A percentile compares a stretch with the other conserved stretches of the same genome.
phyloP scores from a whole-genome alignment of 257 asterid species.

The Forsythia suspensa region DNA sequence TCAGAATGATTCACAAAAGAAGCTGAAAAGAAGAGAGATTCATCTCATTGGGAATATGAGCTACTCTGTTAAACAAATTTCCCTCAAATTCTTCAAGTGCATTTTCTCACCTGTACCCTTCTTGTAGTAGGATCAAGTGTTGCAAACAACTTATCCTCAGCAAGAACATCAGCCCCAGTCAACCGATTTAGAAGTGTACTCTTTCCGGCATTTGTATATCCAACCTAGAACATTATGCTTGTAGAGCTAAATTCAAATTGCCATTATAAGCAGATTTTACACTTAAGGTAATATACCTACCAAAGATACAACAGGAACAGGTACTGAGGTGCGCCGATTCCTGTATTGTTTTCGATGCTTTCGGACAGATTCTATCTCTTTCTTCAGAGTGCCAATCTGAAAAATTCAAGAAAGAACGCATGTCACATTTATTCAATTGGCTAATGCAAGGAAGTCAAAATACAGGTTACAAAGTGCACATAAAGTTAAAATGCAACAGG shows the following conservation, averaged over 20 bases:
- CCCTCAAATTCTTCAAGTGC: conserved; percentile 3
- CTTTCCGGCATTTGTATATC: conserved; percentile 98
- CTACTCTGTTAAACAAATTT: neutral
- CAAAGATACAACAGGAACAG: conserved; percentile 96
- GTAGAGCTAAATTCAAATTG: neutral
- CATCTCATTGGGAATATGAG: neutral
- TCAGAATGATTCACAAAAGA: neutral
- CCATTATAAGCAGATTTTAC: neutral
- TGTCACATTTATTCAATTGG: conserved; percentile 24
- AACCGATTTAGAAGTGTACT: conserved; percentile 83
- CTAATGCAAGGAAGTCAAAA: conserved; percentile 17
- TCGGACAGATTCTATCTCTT: conserved; percentile 95
- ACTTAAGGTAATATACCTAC: conserved; percentile 43
- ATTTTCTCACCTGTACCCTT: conserved; percentile 79
- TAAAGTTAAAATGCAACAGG: conserved; percentile 10
- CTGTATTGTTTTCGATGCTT: conserved; percentile 96
- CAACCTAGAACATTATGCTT: conserved; percentile 60
- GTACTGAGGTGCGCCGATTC: conserved; percentile 65
- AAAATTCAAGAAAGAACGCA: conserved; percentile 18
- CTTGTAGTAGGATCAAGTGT: conserved; percentile 99
- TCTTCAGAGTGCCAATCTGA: conserved; percentile 82
- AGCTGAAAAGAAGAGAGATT: neutral
- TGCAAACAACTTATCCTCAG: conserved; percentile 89
- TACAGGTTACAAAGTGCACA: conserved; percentile 14
- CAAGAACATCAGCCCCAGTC: conserved; percentile 96